Percentiles rank a stretch among this genome's conserved stretches.
phyloP scores from a whole-genome alignment of 345 rosid species.

The Eucalyptus regnans region DNA sequence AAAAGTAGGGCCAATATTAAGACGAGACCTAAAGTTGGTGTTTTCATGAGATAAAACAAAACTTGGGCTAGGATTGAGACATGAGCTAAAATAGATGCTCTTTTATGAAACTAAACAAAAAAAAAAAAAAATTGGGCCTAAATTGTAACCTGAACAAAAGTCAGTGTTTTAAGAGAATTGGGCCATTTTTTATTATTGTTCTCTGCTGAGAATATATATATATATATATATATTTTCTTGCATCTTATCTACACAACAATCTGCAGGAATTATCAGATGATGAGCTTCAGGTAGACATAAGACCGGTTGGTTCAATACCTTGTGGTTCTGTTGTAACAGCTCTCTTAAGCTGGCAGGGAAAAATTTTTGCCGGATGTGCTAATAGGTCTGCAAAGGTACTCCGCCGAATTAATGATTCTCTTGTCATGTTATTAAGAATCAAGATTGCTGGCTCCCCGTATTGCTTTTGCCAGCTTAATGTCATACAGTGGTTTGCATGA shows the following conservation, averaged over 20 bases:
- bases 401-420: rapidly evolving
- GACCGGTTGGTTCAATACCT: conserved; percentile 53
- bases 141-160: neutral
- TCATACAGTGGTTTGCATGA: neutral
- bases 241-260: neutral
- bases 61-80: neutral
- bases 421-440: neutral
- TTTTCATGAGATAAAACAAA: neutral
- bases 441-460: neutral
- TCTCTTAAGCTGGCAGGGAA: conserved; percentile 63
- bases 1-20: neutral
- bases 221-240: neutral
- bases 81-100: neutral
- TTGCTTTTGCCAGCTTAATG: neutral
- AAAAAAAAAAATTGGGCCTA: too few species aligned
- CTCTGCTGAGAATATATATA: neutral
- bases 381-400: conserved; percentile 56
- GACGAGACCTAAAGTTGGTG: neutral
- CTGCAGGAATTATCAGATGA: conserved; percentile 63
- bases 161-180: neutral
- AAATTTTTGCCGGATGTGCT: conserved; percentile 70
- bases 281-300: conserved; percentile 41
- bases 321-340: conserved; percentile 58
- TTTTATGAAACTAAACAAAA: neutral
- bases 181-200: neutral